Evolutionary conservation across 805 yeast genomes (phyloP), one percentile per base, ranked within the genome.

Genomic region (Cyberlindnera xishuangbannaensis): DNA sequence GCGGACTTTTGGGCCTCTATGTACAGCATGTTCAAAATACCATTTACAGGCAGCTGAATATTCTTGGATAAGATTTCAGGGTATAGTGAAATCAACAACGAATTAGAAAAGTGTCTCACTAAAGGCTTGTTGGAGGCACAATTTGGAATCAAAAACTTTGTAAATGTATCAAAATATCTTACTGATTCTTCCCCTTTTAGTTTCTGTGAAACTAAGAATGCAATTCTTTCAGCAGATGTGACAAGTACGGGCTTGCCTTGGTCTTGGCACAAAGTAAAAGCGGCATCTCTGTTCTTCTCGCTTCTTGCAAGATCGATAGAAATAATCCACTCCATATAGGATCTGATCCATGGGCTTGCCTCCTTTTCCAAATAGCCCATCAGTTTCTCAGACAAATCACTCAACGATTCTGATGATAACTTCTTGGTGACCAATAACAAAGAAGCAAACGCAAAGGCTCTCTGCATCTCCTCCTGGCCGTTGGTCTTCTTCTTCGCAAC

Each of bases 121-220:
- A 78, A 61, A 0, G 95, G 95, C 47, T 84, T 79, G 55, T 84
- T 86, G 4, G 95, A 80, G 0, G 95, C 76, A 7, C 94, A 76
- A 28, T 77, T 73, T 0, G 95, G 81, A 5, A 87, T 55, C 18
- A 86, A 49, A 2, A 66, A 58, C 15, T 71, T 58, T 3, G 78
- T 57, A 40, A 72, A 72, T 1, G 61, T 55, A 10, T 67, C 51
- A 30, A 73, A 59, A 29, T 61, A 61, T 7, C 48, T 31, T 11
- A 18, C 20, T 28, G 34, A 44, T 1, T 54, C 44, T 1, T 44
- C 51, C 1, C 41, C 34, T 0, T 53, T 45, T 21, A 75, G 46
- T 28, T 70, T 69, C 21, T 69, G 66, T 2, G 74, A 62, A 31
- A 70, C 61, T 17, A 88, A 55, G 41, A 70, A 69, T 3, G 77